Base-by-base conservation (phyloP, 768 basidiomycete genomes). In the Boletus vinaceobasis region DNA sequence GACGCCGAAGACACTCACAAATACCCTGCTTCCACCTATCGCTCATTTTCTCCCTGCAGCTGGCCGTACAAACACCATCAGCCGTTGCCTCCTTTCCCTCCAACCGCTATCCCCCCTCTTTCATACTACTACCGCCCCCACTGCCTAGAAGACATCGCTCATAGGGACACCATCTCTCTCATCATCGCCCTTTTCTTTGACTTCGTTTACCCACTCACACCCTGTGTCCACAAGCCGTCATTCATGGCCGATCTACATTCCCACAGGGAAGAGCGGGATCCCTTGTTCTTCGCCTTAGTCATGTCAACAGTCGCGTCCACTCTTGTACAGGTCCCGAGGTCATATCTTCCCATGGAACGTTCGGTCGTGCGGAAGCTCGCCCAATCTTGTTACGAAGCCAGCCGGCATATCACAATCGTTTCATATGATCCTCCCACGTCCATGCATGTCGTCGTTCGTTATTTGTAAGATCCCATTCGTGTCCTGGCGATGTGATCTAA, bases 141-240 rank as follows among this genome's bases (percentile, higher is more conserved):
- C 64, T 79, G 88, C 33, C 75, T 96, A 43, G 89, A 93, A 65
- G 85, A 89, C 56, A 82, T 94, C 50, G 88, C 91, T 10, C 88
- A 90, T 19, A 79, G 90, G 50, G 87, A 90, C 54, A 88, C 86
- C 6, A 85, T 94, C 45, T 82, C 83, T 38, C 82, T 90, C 55
- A 88, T 96, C 61, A 85, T 94, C 58, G 80, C 87, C 37, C 81
- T 95, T 13, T 97, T 93, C 75, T 96, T 95, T 67, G 93, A 95
- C 69, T 96, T 91, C 67, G 90, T 95, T 45, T 93, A 93, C 70
- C 88, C 90, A 9, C 79, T 96, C 32, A 95, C 90, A 9, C 93
- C 93, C 6, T 93, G 90, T 69, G 75, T 97, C 42, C 94, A 97
- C 74, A 89, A 88, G 65, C 91, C 91, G 27, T 90, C 88, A 2